Percentiles rank a stretch among this genome's conserved stretches.
These are phyloP conservation scores for Backusella macrospora DNA, from an alignment of 192 early-diverging fungal genomes.

Conservation along the genomic window DNA sequence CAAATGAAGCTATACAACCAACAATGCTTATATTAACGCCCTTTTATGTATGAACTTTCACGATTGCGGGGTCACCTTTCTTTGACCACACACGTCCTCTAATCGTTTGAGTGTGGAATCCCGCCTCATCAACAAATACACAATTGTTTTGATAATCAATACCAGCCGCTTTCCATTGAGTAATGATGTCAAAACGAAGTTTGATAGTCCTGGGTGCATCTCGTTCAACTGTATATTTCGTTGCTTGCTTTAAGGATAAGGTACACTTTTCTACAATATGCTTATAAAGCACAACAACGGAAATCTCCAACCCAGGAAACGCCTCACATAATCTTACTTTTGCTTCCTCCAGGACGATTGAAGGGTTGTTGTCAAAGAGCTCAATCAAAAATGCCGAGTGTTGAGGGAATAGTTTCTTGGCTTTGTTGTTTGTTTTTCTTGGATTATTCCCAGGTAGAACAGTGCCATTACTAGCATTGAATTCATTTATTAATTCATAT, in stretches of 20 bases:
- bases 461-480: not conserved
- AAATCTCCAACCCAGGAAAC: not conserved
- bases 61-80: not conserved
- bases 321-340: not conserved
- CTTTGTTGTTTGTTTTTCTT: not conserved
- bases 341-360: not conserved
- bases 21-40: conserved; percentile 5
- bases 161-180: conserved; percentile 14
- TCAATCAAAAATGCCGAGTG: not conserved
- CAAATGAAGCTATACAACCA: conserved; percentile 1
- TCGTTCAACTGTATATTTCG: not conserved
- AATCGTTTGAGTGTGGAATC: conserved; percentile 7
- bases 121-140: not conserved
- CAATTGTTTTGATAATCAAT: conserved; percentile 17
- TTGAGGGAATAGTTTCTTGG: not conserved
- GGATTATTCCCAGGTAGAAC: not conserved
- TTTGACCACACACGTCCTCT: conserved; percentile 2
- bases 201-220: not conserved
- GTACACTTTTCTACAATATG: not conserved
- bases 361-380: not conserved
- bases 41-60: not conserved
- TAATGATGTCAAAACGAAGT: not conserved
- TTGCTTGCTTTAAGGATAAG: not conserved
- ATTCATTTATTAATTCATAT: not conserved
- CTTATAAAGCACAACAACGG: not conserved